These are phyloP conservation scores for Clausena lansium DNA, from an alignment of 345 rosid genomes.

Conservation along the genomic window DNA sequence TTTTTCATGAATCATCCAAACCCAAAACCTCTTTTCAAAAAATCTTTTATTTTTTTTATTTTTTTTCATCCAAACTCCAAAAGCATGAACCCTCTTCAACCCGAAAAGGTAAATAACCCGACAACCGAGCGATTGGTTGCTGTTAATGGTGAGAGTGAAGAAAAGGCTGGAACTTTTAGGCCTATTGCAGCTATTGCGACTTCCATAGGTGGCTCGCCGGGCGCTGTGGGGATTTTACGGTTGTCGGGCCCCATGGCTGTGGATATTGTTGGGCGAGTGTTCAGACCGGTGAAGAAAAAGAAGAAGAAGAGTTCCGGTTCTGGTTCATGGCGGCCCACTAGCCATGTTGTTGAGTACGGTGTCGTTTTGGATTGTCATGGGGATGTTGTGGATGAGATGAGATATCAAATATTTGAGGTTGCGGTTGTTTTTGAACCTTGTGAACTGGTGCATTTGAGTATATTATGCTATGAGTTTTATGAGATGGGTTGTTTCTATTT, in stretches of 20 bases:
- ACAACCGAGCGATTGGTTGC: slow-evolving; percentile 55
- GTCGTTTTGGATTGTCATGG: slow-evolving; percentile 59
- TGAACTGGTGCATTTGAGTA: background rate
- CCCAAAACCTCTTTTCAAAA: slow-evolving; percentile 20
- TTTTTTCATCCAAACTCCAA: too few species aligned
- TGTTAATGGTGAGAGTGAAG: slow-evolving; percentile 19
- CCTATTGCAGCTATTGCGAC: slow-evolving; percentile 85
- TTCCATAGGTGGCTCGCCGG: slow-evolving; percentile 77
- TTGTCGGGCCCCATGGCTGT: slow-evolving; percentile 74
- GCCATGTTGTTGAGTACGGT: slow-evolving; percentile 90
- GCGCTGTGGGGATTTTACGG: slow-evolving; percentile 77
- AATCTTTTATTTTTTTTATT: too few species aligned
- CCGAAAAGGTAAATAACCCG: too few species aligned
- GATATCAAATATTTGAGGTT: slow-evolving; percentile 32
- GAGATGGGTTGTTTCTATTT: background rate
- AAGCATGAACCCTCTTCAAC: too few species aligned
- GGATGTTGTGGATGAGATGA: slow-evolving; percentile 72
- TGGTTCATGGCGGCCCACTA: slow-evolving; percentile 58
- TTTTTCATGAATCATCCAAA: background rate
- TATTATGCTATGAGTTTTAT: background rate
- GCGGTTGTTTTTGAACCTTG: background rate
- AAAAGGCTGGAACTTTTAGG: slow-evolving; percentile 31
- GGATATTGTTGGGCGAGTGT: slow-evolving; percentile 58
- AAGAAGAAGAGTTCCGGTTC: slow-evolving; percentile 31
- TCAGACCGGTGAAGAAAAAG: slow-evolving; percentile 48